These are phyloP conservation scores for Umbelopsis vinacea DNA, from an alignment of 192 early-diverging fungal genomes.

Conservation along the genomic window DNA sequence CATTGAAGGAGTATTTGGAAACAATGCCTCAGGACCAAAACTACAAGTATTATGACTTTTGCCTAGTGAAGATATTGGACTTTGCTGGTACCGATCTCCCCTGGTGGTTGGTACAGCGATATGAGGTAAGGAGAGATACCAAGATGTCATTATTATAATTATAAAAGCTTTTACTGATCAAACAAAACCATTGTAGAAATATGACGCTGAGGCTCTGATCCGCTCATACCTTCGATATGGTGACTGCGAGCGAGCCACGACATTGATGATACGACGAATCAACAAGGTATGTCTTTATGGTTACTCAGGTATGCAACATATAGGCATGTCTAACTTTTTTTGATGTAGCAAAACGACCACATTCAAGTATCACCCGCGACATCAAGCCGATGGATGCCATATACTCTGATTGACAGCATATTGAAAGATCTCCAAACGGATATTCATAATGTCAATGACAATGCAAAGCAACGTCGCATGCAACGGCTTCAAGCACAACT, in stretches of 20 bases:
- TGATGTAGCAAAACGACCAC: slow-evolving; percentile 9
- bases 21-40: neutral
- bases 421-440: slow-evolving; percentile 3
- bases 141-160: neutral
- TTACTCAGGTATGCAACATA: neutral
- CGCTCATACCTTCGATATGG: slow-evolving; percentile 19
- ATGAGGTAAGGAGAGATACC: neutral
- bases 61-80: neutral
- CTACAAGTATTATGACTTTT: slow-evolving; percentile 16
- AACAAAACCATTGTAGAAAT: neutral
- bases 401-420: slow-evolving; percentile 18
- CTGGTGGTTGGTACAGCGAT: neutral
- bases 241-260: slow-evolving; percentile 2
- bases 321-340: neutral
- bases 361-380: slow-evolving; percentile 13
- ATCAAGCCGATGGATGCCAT: neutral
- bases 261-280: slow-evolving; percentile 5
- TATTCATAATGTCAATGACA: neutral
- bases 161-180: neutral
- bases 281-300: neutral
- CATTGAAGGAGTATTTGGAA: neutral
- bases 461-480: neutral
- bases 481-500: slow-evolving; percentile 4
- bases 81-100: neutral
- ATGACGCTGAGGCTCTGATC: slow-evolving; percentile 6